Evolutionary conservation across 2,329 filamentous ascomycete species (phyloP).

Genomic region (Aspergillus bombycis): DNA sequence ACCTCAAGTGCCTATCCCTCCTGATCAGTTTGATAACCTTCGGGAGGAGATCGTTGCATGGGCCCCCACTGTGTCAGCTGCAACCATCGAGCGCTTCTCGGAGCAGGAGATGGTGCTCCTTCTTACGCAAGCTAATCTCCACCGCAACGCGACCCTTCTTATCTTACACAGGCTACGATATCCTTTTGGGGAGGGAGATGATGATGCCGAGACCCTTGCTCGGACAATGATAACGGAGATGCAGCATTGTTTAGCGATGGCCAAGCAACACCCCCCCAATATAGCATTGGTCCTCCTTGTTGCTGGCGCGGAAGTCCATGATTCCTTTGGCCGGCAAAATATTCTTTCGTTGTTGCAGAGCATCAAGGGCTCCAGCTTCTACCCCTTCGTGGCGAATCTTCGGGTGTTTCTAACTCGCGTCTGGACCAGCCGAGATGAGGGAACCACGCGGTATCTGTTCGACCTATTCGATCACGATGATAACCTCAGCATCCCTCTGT

Average conservation of each 20-base stretch:
- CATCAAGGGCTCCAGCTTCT: background rate
- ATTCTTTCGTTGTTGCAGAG: background rate
- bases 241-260: background rate
- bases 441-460: conserved; percentile 1
- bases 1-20: fast-evolving
- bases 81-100: background rate
- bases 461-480: background rate
- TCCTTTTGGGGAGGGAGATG: background rate
- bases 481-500: conserved; percentile 6
- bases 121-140: background rate
- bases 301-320: conserved; percentile 2
- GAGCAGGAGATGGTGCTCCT: conserved; percentile 4
- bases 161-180: background rate
- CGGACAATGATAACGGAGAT: background rate
- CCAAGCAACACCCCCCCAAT: conserved; percentile 1
- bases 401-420: background rate
- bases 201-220: background rate
- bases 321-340: background rate
- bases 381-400: conserved; percentile 4
- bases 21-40: background rate
- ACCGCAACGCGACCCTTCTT: conserved; percentile 2
- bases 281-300: conserved; percentile 1
- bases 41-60: background rate
- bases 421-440: conserved; percentile 1
- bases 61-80: background rate